Evolutionary conservation across 345 rosid species (phyloP), one percentile per base, ranked within the genome.

Genomic region (Salix brachista): DNA sequence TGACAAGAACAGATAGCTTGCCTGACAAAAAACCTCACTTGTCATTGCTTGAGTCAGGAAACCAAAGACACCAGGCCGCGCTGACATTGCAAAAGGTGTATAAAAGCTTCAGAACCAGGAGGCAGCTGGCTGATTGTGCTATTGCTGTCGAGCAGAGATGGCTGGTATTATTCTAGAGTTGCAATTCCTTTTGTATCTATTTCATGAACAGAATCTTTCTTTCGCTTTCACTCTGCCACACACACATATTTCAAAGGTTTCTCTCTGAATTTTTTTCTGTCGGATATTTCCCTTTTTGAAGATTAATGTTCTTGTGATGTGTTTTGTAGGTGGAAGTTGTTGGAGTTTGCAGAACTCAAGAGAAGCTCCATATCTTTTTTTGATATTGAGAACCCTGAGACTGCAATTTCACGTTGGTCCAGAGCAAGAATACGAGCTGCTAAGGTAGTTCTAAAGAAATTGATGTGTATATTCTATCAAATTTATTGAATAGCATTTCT

Each of bases 111-210:
- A 85, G 99, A 73, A 95, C 96, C 37, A 87, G 97, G 75, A 88
- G 99, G 80, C 89, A 85, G 87, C 85, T 95, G 48, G 97, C 99
- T 60, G 97, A 95, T 84, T 93, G 97, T 71, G 99, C 97, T 16
- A 97, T 95, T 74, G 82, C 90, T 16, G 99, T 84, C 65, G 99
- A 95, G 85, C 97, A 95, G 78, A 89, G 91, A 95, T 95, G 99
- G 97, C 91, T 74, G 9, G 87, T 85, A 34, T 25, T 23, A 58
- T 28, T 23, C 10, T 32, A 21, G 2, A 46, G 39, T 67, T 62
- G 23, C 36, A 14, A 1, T 9, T 67, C 52, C 70, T 58, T 41
- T 11, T 42, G 28, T 0, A 8, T 30, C 23, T 67, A 13, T 10
- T 64, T 39, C 72, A 28, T 30, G 37, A 21, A 76, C 30, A 25